Percentiles rank a stretch among this genome's conserved stretches.
Evolutionary conservation across 2,329 filamentous ascomycete genomes (phyloP).

Genomic region (Phialophora macrospora): DNA sequence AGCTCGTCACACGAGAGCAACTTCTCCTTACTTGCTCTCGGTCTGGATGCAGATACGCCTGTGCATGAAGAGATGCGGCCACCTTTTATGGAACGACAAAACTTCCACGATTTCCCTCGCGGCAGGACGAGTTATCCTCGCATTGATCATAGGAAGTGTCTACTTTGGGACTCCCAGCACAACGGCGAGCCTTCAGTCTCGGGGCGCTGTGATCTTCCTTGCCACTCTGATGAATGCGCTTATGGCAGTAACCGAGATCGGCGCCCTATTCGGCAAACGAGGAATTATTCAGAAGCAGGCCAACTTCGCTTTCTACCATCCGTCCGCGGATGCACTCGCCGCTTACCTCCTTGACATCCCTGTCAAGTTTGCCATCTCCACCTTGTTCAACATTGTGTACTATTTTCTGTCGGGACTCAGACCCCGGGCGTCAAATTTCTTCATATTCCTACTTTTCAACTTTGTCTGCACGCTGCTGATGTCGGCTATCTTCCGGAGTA

Average conservation of each 20-base stretch:
- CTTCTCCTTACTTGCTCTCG: slow-evolving; percentile 61
- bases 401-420: slow-evolving; percentile 69
- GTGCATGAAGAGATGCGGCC: slow-evolving; percentile 64
- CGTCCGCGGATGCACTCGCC: slow-evolving; percentile 52
- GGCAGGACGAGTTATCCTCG: slow-evolving; percentile 65
- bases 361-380: slow-evolving; percentile 64
- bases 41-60: slow-evolving; percentile 61
- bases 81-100: slow-evolving; percentile 69
- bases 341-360: slow-evolving; percentile 58
- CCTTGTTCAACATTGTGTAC: slow-evolving; percentile 61
- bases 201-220: slow-evolving; percentile 68
- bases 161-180: slow-evolving; percentile 67
- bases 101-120: slow-evolving; percentile 56
- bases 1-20: slow-evolving; percentile 57
- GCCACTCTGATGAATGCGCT: slow-evolving; percentile 66
- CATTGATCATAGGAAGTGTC: slow-evolving; percentile 67
- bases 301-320: slow-evolving; percentile 62
- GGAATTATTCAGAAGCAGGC: slow-evolving; percentile 65
- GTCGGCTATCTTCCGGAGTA: slow-evolving; percentile 62
- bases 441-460: slow-evolving; percentile 63
- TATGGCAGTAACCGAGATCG: slow-evolving; percentile 69
- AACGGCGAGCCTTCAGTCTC: slow-evolving; percentile 65
- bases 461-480: slow-evolving; percentile 61
- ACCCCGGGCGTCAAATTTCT: slow-evolving; percentile 59
- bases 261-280: slow-evolving; percentile 64